These are phyloP conservation scores for Orychophragmus violaceus DNA, from an alignment of 345 rosid species.

Conservation along the genomic window DNA sequence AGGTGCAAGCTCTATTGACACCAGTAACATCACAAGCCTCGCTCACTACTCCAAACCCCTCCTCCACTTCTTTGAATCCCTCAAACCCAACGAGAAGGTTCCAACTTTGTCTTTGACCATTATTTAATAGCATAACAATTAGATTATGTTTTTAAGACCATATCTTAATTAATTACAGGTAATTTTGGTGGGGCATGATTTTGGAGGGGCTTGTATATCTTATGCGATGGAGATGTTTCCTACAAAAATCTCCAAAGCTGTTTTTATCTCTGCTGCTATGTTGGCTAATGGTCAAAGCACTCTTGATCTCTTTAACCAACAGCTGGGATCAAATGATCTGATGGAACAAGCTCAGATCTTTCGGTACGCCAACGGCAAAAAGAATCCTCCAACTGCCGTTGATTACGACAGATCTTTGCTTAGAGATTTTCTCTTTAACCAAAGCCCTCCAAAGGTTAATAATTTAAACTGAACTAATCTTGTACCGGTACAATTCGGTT, in stretches of 20 bases:
- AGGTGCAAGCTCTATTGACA: slow-evolving; percentile 44
- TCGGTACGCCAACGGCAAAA: slow-evolving; percentile 79
- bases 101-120: not conserved
- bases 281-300: slow-evolving; percentile 70
- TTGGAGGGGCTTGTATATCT: slow-evolving; percentile 90
- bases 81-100: slow-evolving; percentile 79
- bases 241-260: slow-evolving; percentile 63
- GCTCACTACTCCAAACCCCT: slow-evolving; percentile 84
- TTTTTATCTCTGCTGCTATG: slow-evolving; percentile 86
- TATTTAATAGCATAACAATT: not conserved
- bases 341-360: slow-evolving; percentile 71
- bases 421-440: slow-evolving; percentile 69
- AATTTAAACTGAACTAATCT: not conserved
- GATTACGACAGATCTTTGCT: slow-evolving; percentile 72
- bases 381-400: slow-evolving; percentile 79
- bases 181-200: slow-evolving; percentile 90
- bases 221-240: slow-evolving; percentile 89
- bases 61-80: slow-evolving; percentile 62
- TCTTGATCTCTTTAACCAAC: slow-evolving; percentile 66
- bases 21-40: slow-evolving; percentile 60
- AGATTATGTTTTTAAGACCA: not conserved
- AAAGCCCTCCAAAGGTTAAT: slow-evolving; percentile 83
- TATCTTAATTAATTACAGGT: slow-evolving; percentile 38
- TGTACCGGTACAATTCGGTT: slow-evolving; percentile 1
- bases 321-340: slow-evolving; percentile 64